Base-by-base conservation (phyloP, 129 eudicot species). In the Pittosporum tobira region DNA sequence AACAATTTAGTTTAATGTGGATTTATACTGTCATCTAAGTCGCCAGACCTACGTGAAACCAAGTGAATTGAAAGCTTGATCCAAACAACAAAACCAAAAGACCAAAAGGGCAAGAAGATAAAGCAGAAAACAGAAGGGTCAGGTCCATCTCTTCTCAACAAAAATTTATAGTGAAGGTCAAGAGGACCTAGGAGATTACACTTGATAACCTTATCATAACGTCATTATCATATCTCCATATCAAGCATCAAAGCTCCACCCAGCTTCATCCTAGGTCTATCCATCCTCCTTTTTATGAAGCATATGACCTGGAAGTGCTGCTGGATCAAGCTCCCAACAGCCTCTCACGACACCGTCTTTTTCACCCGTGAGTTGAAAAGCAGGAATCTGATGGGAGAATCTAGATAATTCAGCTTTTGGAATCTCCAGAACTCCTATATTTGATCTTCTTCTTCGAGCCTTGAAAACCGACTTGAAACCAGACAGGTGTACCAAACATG, bases 261-360 rank as follows among this genome's bases (percentile, higher is more conserved):
- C 27, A 50, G 28, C 15, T 25, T 16, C 27, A 12, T 34, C 40
- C 40, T 8, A 51, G 11, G 14, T 26, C 16, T 25, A 51, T 24
- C 36, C 30, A 44, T 20, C 40, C 8, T 31, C 7, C 15, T 27
- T 14, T 28, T 27, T 23, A 54, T 6, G 14, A 25, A 15, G 5
- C 51, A 45, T 31, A 10, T 60, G 66, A 74, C 79, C 84, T 36
- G 84, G 71, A 66, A 79, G 27, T 16, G 82, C 79, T 34, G 81
- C 75, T 19, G 78, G 73, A 69, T 86, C 90, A 56, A 86, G 84
- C 79, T 71, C 83, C 73, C 72, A 62, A 54, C 61, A 81, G 62
- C 82, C 89, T 60, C 59, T 43, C 57, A 79, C 51, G 34, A 43
- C 23, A 8, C 75, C 84, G 48, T 69, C 73, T 51, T 69, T 58